phyloP scores from a whole-genome alignment of 2,329 filamentous ascomycete species.

The Hypoxylon sp. region DNA sequence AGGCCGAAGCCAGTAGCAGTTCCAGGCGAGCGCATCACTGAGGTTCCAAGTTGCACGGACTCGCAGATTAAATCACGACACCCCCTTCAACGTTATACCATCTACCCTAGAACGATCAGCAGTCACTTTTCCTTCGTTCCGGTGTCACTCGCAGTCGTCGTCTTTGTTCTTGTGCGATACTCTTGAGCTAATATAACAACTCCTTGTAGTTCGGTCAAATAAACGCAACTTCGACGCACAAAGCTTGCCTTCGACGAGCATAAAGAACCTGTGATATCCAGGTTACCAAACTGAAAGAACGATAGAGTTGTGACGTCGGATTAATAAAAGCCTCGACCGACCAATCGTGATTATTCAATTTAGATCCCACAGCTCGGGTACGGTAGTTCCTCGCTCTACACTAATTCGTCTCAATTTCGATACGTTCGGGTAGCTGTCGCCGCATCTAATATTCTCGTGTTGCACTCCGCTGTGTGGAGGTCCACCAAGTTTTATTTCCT shows the following conservation, averaged over 20 bases:
- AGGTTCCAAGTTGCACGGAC: constrained; percentile 29
- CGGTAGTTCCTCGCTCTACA: constrained; percentile 10
- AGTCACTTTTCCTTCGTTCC: constrained; percentile 25
- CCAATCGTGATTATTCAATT: constrained; percentile 33
- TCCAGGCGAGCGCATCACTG: constrained; percentile 25
- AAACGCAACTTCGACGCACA: constrained; percentile 39
- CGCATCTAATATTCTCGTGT: constrained; percentile 31
- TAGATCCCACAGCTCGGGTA: constrained; percentile 12
- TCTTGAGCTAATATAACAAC: constrained; percentile 47
- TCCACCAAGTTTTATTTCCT: constrained; percentile 31
- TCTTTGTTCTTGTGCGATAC: constrained; percentile 47
- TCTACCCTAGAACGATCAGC: constrained; percentile 42
- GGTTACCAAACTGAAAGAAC: constrained; percentile 38
- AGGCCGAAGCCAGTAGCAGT: constrained; percentile 24
- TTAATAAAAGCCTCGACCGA: constrained; percentile 26
- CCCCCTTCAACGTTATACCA: constrained; percentile 31
- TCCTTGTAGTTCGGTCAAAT: constrained; percentile 39
- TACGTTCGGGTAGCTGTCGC: constrained; percentile 19
- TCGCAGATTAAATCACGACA: constrained; percentile 33
- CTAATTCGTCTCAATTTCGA: constrained; percentile 25
- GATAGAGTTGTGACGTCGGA: constrained; percentile 18
- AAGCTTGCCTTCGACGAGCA: constrained; percentile 46
- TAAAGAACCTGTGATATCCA: constrained; percentile 45
- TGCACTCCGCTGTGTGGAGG: constrained; percentile 39
- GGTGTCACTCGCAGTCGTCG: constrained; percentile 17